A percentile compares a stretch with the other conserved stretches of the same genome.
These are phyloP conservation scores for Paraconiothyrium sp. DNA, from an alignment of 2,329 filamentous ascomycete genomes.

Conservation along the genomic window DNA sequence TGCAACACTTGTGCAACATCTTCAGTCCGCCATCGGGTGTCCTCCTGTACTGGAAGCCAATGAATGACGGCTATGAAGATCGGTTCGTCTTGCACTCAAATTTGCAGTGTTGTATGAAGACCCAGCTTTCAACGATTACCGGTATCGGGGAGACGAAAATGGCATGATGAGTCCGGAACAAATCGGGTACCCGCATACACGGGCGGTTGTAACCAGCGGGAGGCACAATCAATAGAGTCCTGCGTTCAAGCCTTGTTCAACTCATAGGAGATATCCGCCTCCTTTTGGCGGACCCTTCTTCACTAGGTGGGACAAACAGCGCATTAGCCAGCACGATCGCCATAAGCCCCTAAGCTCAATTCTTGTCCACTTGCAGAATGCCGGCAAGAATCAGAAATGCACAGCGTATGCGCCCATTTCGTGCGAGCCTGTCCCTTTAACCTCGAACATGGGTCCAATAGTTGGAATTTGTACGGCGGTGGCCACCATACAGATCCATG, in stretches of 20 bases:
- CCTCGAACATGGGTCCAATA: not conserved
- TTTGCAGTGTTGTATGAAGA: not conserved
- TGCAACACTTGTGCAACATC: not conserved
- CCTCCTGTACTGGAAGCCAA: not conserved
- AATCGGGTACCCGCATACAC: slow-evolving; percentile 9
- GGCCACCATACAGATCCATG: not conserved
- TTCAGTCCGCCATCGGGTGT: not conserved
- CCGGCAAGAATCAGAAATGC: not conserved
- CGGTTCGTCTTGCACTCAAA: not conserved
- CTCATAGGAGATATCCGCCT: not conserved
- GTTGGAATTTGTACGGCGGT: not conserved
- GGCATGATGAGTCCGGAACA: not conserved
- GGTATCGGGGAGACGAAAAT: not conserved
- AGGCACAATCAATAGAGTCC: not conserved
- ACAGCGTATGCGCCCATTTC: not conserved
- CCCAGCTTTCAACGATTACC: not conserved
- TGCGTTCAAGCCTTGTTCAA: not conserved
- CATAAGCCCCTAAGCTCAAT: not conserved
- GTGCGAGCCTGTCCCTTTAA: not conserved
- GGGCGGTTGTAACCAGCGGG: slow-evolving; percentile 5
- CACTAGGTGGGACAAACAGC: not conserved
- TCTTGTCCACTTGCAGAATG: not conserved
- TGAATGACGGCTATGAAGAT: not conserved
- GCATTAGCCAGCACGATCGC: not conserved
- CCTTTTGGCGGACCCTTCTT: not conserved